These are phyloP conservation scores for Caryopteris hybrid DNA, from an alignment of 305 asterid species.

Conservation along the genomic window DNA sequence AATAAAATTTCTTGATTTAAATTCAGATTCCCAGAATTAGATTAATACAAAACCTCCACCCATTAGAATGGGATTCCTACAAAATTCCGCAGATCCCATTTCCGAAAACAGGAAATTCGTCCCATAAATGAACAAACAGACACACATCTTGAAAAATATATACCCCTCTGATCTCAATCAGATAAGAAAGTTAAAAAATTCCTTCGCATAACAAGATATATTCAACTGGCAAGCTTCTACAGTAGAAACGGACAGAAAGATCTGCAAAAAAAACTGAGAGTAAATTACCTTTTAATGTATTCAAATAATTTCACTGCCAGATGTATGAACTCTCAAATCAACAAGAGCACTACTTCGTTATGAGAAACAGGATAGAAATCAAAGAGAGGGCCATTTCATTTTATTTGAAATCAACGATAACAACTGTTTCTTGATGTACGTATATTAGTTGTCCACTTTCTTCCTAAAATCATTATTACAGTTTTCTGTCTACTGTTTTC, in stretches of 20 bases:
- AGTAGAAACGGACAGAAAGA: background rate
- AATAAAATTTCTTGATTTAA: background rate
- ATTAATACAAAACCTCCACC: background rate
- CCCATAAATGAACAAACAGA: background rate
- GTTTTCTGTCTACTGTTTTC: background rate
- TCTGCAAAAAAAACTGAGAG: background rate
- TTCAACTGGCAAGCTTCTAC: background rate
- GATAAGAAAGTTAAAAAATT: constrained; percentile 2
- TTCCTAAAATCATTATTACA: background rate
- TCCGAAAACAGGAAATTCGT: constrained; percentile 4
- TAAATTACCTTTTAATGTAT: constrained; percentile 7
- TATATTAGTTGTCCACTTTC: constrained; percentile 20
- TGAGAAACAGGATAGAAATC: background rate
- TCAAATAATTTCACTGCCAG: background rate
- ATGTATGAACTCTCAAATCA: constrained; percentile 7
- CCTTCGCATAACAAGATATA: background rate
- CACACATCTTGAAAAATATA: background rate
- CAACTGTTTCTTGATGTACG: constrained; percentile 16
- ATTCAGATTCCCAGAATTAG: background rate
- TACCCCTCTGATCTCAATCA: constrained; percentile 4
- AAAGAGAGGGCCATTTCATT: constrained; percentile 8
- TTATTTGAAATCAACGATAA: constrained; percentile 18
- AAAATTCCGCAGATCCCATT: constrained; percentile 5
- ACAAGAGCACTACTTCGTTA: background rate
- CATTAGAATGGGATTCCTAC: background rate